A percentile compares a stretch with the other conserved stretches of the same genome.
Evolutionary conservation across 768 basidiomycete species (phyloP).

Genomic region (Leccinum subtestaceum): DNA sequence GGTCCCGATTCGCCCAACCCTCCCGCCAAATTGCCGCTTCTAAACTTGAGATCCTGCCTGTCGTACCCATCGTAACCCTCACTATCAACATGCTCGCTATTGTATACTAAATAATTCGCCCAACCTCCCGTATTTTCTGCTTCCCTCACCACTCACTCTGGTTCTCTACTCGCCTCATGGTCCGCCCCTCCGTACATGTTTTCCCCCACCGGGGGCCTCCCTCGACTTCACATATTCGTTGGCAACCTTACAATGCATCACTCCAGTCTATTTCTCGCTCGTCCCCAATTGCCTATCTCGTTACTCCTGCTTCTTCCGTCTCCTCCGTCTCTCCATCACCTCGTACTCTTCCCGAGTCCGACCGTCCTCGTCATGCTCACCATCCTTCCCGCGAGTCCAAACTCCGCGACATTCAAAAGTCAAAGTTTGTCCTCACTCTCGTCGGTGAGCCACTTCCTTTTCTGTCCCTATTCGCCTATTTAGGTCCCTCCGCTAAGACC

Average conservation of each 20-base stretch:
- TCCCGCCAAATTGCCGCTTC: constrained; percentile 17
- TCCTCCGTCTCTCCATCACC: constrained; percentile 44
- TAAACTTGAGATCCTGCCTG: constrained; percentile 13
- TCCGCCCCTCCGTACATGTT: constrained; percentile 41
- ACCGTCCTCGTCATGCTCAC: constrained; percentile 29
- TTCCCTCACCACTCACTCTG: constrained; percentile 1
- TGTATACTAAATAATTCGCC: constrained; percentile 35
- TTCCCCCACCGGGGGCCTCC: constrained; percentile 72
- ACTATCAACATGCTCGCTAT: constrained; percentile 34
- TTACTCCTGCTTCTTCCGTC: constrained; percentile 59
- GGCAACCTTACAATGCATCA: constrained; percentile 72
- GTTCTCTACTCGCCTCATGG: constrained; percentile 24
- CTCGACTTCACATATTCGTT: constrained; percentile 63
- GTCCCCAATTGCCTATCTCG: constrained; percentile 41
- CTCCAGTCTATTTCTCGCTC: constrained; percentile 37
- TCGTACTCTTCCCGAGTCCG: constrained; percentile 36
- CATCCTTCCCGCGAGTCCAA: constrained; percentile 36
- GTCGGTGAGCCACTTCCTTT: constrained; percentile 54
- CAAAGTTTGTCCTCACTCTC: constrained; percentile 62
- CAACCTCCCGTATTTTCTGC: constrained; percentile 13
- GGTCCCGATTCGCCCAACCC: constrained; percentile 25
- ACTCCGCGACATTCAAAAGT: constrained; percentile 50
- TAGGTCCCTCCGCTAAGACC: constrained; percentile 45
- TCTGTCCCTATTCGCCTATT: constrained; percentile 7
- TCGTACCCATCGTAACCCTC: constrained; percentile 17